These are phyloP conservation scores for Euphorbia lathyris DNA, from an alignment of 345 rosid genomes.

Conservation along the genomic window DNA sequence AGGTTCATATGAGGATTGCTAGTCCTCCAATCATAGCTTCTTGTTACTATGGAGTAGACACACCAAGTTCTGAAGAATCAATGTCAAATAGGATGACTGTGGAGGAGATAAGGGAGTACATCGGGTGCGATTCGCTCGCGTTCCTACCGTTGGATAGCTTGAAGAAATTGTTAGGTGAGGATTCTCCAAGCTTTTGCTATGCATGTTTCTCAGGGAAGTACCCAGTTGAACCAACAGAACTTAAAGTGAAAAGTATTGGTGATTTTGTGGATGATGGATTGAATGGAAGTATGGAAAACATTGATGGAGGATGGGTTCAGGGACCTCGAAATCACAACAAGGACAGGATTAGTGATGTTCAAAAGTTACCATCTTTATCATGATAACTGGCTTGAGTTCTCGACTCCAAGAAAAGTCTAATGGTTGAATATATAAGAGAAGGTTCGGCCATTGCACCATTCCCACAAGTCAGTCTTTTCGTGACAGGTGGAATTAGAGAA, in stretches of 20 bases:
- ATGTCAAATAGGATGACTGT: slow-evolving; percentile 84
- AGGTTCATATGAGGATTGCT: slow-evolving; percentile 96
- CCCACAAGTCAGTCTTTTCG: slow-evolving; percentile 83
- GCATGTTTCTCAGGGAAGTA: slow-evolving; percentile 92
- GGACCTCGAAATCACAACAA: slow-evolving; percentile 25
- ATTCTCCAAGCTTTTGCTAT: slow-evolving; percentile 61
- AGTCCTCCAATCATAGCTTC: slow-evolving; percentile 85
- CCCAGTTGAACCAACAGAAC: slow-evolving; percentile 72
- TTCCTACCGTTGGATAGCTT: slow-evolving; percentile 64
- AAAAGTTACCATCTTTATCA: slow-evolving; percentile 19
- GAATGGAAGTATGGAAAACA: slow-evolving; percentile 56
- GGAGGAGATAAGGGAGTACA: slow-evolving; percentile 65
- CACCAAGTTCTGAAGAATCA: slow-evolving; percentile 83
- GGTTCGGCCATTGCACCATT: slow-evolving; percentile 96
- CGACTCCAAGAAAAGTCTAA: slow-evolving; percentile 66
- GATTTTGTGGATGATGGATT: slow-evolving; percentile 87
- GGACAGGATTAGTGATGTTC: slow-evolving; percentile 16
- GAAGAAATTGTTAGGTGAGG: slow-evolving; percentile 50
- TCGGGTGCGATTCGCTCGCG: slow-evolving; percentile 85
- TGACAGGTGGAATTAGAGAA: slow-evolving; percentile 74
- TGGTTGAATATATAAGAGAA: slow-evolving; percentile 67
- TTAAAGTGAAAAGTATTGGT: slow-evolving; percentile 78
- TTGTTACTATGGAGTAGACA: slow-evolving; percentile 92
- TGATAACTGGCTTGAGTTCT: slow-evolving; percentile 29
- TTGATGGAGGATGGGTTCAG: slow-evolving; percentile 80